These are phyloP conservation scores for Rhizodiscina lignyota DNA, from an alignment of 495 filamentous ascomycete species.

Conservation along the genomic window DNA sequence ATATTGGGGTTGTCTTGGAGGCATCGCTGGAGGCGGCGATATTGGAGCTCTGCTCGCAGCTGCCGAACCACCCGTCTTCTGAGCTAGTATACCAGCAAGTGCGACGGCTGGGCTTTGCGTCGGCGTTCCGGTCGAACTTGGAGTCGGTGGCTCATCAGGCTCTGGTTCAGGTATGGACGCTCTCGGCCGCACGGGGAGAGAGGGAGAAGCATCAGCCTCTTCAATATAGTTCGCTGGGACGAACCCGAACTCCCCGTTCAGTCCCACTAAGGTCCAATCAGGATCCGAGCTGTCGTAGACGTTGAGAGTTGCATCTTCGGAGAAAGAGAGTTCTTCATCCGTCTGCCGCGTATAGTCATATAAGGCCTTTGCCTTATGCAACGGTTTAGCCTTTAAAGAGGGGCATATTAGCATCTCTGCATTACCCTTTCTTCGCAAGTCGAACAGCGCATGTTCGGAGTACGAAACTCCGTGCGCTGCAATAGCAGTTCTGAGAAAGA, in stretches of 20 bases:
- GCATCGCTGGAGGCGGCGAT: constrained; percentile 23
- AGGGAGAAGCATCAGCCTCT: constrained; percentile 22
- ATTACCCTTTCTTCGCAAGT: too few species aligned
- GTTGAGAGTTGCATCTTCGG: constrained; percentile 66
- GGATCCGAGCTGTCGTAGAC: constrained; percentile 87
- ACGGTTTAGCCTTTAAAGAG: constrained; percentile 30
- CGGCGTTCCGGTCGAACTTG: constrained; percentile 13
- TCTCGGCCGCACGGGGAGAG: not conserved
- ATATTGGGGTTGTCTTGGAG: constrained; percentile 30
- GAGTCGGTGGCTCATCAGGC: constrained; percentile 17
- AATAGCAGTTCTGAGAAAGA: too few species aligned
- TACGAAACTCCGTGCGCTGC: too few species aligned
- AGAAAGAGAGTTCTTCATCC: constrained; percentile 92
- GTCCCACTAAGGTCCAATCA: constrained; percentile 89
- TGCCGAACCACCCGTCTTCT: constrained; percentile 22
- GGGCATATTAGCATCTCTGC: too few species aligned
- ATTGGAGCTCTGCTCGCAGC: constrained; percentile 23
- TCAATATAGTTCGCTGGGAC: constrained; percentile 97
- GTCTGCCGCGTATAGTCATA: constrained; percentile 96
- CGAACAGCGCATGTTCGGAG: too few species aligned
- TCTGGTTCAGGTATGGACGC: constrained; percentile 3
- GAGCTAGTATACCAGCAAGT: constrained; percentile 53
- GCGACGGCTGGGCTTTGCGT: constrained; percentile 49
- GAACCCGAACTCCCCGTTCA: constrained; percentile 79
- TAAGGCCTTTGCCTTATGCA: constrained; percentile 60